Conservation (phyloP, 2,329 filamentous ascomycete genomes). For the Kalmusia sp. region DNA sequence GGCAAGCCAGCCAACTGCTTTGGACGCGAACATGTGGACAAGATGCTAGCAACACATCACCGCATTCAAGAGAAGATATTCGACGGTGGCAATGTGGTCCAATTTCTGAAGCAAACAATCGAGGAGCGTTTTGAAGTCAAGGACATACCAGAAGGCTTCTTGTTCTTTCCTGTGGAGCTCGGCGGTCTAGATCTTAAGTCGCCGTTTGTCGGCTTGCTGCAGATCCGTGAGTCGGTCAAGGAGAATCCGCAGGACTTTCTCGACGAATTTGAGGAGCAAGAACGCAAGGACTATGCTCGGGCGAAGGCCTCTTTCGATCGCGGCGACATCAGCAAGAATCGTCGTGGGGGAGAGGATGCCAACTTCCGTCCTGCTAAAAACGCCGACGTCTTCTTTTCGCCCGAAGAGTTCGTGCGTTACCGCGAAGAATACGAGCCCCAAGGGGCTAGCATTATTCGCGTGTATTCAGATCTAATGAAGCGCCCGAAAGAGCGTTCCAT, state of each 20-base stretch:
- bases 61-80: constrained; percentile 60
- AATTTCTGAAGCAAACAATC: constrained; percentile 56
- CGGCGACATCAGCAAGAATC: constrained; percentile 15
- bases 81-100: constrained; percentile 37
- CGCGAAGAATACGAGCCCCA: constrained; percentile 23
- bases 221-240: constrained; percentile 46
- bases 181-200: constrained; percentile 60
- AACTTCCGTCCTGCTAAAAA: constrained; percentile 17
- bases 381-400: constrained; percentile 33
- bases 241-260: constrained; percentile 50
- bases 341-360: constrained; percentile 11
- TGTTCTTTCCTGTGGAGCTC: constrained; percentile 60
- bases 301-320: constrained; percentile 39
- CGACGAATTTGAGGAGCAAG: constrained; percentile 49
- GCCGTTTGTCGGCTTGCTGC: constrained; percentile 57
- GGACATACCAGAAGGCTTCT: constrained; percentile 58
- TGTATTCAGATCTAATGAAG: constrained; percentile 28
- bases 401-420: constrained; percentile 32
- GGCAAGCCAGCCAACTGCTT: constrained; percentile 61
- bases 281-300: constrained; percentile 44
- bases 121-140: constrained; percentile 58
- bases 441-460: constrained; percentile 18
- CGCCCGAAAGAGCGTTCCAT: constrained; percentile 29
- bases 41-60: constrained; percentile 59
- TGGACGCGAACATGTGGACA: constrained; percentile 59